Conservation (phyloP, 192 early-diverging fungal genomes). For the Rhizoclosmatium sp. region DNA sequence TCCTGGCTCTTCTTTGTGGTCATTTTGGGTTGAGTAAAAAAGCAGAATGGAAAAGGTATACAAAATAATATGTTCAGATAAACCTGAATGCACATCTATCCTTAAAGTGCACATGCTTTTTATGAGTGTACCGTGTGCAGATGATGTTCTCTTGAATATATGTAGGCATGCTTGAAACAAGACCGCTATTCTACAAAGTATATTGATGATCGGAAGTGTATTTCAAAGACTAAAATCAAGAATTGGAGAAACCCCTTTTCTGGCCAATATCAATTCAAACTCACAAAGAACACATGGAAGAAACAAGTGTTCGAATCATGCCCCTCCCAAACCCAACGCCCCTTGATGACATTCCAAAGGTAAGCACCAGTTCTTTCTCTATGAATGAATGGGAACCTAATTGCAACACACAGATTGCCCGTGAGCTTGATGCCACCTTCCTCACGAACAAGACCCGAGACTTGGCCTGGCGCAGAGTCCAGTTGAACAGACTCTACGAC, state of each 20-base stretch:
- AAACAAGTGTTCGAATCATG: not conserved
- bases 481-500: constrained; percentile 34
- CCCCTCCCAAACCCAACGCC: not conserved
- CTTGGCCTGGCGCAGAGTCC: constrained; percentile 45
- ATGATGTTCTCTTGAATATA: no score
- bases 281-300: not conserved
- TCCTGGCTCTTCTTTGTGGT: not conserved
- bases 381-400: not conserved
- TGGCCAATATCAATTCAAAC: no score
- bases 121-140: no score
- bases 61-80: no score
- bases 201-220: no score
- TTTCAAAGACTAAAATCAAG: no score
- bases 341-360: constrained; percentile 22
- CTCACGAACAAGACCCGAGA: constrained; percentile 39
- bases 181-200: no score
- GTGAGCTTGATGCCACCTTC: constrained; percentile 32
- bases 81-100: no score
- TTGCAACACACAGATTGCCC: constrained; percentile 39
- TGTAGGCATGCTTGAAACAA: no score
- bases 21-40: not conserved
- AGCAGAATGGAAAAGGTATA: no score
- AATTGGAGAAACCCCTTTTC: no score
- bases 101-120: no score
- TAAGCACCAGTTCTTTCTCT: not conserved